Conservation (phyloP, 305 asterid genomes). For the Solanum hybrid region DNA sequence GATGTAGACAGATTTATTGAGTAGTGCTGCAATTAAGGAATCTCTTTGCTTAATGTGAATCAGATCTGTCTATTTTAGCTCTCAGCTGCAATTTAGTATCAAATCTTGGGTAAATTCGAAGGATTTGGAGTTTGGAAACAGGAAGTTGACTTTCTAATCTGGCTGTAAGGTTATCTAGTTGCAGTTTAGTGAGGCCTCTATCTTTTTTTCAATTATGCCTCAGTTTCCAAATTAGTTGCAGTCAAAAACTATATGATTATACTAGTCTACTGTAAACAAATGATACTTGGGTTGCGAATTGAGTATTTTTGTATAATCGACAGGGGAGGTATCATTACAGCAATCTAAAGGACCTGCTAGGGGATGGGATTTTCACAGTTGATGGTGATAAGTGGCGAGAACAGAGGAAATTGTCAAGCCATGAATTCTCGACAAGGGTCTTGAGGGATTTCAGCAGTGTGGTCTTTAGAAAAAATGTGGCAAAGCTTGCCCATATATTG, state of each 20-base stretch:
- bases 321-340: slow-evolving; percentile 45
- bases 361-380: slow-evolving; percentile 72
- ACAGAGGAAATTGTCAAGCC: slow-evolving; percentile 59
- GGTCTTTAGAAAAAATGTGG: slow-evolving; percentile 39
- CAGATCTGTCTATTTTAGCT: not conserved
- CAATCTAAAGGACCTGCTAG: slow-evolving; percentile 44
- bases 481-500: slow-evolving; percentile 39
- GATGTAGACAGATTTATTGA: not conserved
- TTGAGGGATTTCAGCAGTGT: slow-evolving; percentile 47
- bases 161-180: not conserved
- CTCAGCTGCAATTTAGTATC: not conserved
- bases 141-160: not conserved
- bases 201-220: not conserved
- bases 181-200: not conserved
- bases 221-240: not conserved
- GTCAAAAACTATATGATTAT: not conserved
- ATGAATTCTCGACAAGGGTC: slow-evolving; percentile 53
- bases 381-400: slow-evolving; percentile 69
- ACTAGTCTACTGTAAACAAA: not conserved
- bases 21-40: not conserved
- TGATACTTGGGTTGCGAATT: not conserved
- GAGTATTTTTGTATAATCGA: not conserved
- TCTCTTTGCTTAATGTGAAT: not conserved
- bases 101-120: not conserved
- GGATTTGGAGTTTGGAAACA: not conserved